Evolutionary conservation across 306 rosid species (phyloP).

Genomic region (Cucurbita ficifolia): DNA sequence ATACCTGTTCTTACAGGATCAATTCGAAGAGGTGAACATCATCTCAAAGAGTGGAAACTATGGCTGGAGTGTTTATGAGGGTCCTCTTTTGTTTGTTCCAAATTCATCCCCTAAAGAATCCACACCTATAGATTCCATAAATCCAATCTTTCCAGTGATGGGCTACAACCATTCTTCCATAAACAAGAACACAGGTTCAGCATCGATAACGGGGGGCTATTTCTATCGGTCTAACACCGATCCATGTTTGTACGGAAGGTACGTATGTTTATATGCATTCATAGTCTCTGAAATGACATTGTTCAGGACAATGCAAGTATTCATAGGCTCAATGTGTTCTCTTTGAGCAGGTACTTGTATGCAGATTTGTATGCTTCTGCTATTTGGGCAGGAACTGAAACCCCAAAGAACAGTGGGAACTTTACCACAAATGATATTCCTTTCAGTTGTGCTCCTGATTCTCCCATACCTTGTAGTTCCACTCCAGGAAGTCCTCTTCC

Average conservation of each 20-base stretch:
- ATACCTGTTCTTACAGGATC: constrained; percentile 32
- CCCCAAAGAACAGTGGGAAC: constrained; percentile 69
- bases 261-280: not conserved
- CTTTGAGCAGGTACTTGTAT: constrained; percentile 47
- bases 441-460: constrained; percentile 57
- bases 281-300: not conserved
- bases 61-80: constrained; percentile 85
- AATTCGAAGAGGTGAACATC: constrained; percentile 82
- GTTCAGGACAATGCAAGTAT: not conserved
- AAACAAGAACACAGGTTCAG: constrained; percentile 68
- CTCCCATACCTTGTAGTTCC: constrained; percentile 42
- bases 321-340: not conserved
- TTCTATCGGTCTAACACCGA: constrained; percentile 71
- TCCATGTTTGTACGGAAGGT: constrained; percentile 95
- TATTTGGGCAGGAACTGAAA: constrained; percentile 61
- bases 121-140: constrained; percentile 34
- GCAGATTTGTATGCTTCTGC: constrained; percentile 66
- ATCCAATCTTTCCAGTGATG: constrained; percentile 47
- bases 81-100: constrained; percentile 32
- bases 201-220: constrained; percentile 77
- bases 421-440: constrained; percentile 35
- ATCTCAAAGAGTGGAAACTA: constrained; percentile 92
- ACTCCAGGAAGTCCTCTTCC: constrained; percentile 42
- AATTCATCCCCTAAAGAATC: constrained; percentile 40
- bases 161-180: constrained; percentile 72